A percentile compares a stretch with the other conserved stretches of the same genome.
These are phyloP conservation scores for Sporormia fimetaria DNA, from an alignment of 495 filamentous ascomycete species.

Conservation along the genomic window DNA sequence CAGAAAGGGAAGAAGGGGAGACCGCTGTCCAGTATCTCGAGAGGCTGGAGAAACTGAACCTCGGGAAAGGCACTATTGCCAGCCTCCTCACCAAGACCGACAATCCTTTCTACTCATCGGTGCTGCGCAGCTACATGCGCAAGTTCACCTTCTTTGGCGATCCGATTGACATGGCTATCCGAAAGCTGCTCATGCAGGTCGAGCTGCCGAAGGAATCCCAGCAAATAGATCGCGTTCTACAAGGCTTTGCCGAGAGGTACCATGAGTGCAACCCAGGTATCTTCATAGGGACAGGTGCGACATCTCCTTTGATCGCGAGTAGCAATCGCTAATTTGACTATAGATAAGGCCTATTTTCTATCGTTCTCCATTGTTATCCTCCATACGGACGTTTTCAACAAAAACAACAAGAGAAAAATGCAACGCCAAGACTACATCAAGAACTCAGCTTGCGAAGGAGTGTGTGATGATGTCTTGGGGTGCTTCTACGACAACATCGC, in stretches of 20 bases:
- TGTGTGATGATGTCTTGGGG: constrained; percentile 82
- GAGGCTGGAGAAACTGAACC: constrained; percentile 57
- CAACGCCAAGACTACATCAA: constrained; percentile 91
- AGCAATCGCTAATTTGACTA: constrained; percentile 16
- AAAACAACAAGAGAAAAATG: constrained; percentile 99
- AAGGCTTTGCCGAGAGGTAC: constrained; percentile 91
- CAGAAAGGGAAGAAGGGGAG: constrained; percentile 75
- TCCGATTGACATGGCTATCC: constrained; percentile 92
- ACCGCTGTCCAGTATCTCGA: constrained; percentile 81
- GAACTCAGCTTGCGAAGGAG: constrained; percentile 72
- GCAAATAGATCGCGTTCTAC: constrained; percentile 88
- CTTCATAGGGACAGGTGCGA: constrained; percentile 63
- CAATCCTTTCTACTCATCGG: constrained; percentile 71
- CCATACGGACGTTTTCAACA: constrained; percentile 97
- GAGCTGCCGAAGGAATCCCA: constrained; percentile 95
- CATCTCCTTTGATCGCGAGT: background rate
- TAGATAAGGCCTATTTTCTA: constrained; percentile 92
- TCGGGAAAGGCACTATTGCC: constrained; percentile 68
- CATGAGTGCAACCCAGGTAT: constrained; percentile 98
- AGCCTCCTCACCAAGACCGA: constrained; percentile 70
- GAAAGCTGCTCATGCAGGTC: constrained; percentile 92
- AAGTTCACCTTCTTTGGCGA: constrained; percentile 90
- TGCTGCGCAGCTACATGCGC: constrained; percentile 87
- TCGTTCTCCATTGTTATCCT: constrained; percentile 93
- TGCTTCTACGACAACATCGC: constrained; percentile 98